Evolutionary conservation across 345 rosid species (phyloP), one percentile per base, ranked within the genome.

Genomic region (Citrus inodora): DNA sequence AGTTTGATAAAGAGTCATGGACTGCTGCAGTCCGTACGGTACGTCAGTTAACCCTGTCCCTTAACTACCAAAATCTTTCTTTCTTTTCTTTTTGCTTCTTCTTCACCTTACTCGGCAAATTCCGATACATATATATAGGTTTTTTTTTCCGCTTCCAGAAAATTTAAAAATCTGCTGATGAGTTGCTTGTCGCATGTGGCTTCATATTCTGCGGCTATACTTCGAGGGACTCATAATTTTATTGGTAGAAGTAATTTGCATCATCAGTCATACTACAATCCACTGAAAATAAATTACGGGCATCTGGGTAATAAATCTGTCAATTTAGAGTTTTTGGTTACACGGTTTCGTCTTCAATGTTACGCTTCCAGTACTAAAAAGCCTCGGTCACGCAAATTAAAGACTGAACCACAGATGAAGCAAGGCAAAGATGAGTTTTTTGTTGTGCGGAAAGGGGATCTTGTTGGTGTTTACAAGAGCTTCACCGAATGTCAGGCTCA

Each of bases 391-490:
- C 82, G n/a, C 46, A 82, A 83, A 77, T 65, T 71, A 19, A 82
- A 73, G 48, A 75, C 79, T 71, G 74, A 79, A 61, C 71, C 83
- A 25, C 75, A 32, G 73, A 82, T 78, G 85, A 87, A 86, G 28
- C 79, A 84, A 60, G 94, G 89, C 65, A 91, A 90, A 30, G 92
- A 92, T 72, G 87, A 89, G 9, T 92, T 94, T 85, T 94, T 86
- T 56, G 90, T 96, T 35, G 97, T 96, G 74, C 73, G 98, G 85
- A 96, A 96, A 83, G 97, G 98, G 80, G 95, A 94, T 68, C 59
- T 89, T 53, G 90, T 91, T 73, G 98, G 97, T 40, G 87, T 94
- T 71, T 94, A 89, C 78, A 89, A 87, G 82, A 91, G 82, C 71
- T 82, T 94, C 58, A 56, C 71, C 60, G 97, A 92, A 72, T 94